Base-by-base conservation (phyloP, 2,329 filamentous ascomycete species). In the Endocalyx cinctus region DNA sequence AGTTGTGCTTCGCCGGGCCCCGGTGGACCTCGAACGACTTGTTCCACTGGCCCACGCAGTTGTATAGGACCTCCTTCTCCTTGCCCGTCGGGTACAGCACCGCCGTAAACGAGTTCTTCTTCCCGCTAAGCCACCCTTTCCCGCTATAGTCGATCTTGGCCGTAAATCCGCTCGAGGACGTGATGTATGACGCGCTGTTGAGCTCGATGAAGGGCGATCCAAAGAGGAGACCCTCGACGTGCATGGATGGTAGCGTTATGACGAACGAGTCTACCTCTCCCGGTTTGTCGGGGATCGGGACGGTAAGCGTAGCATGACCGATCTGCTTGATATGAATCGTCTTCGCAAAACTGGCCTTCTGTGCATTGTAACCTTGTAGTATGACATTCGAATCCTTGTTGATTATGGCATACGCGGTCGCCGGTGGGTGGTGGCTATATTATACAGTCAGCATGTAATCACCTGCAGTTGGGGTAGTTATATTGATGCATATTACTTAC, bases 301-400 rank as follows among this genome's bases (percentile, higher is more conserved):
- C 51, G 20, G 63, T 60, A n/a, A 73, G 47, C 2, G 72, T 48
- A 6, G 67, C 67, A 31, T 73, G 68, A 3, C 70, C 70, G 19
- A 71, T 55, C 52, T 73, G 70, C 14, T 63, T 63, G 40, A 73
- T 66, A 20, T 70, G 64, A 34, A 73, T 64, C 25, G 58, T 62
- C 35, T 68, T 66, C 27, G 62, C 62, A 40, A 74, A 74, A 1
- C 63, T 69, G 52, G 71, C 72, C 47, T 72, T 69, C 8, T 72
- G 69, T 6, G 67, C 59, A 10, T 69, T 70, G 30, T 72, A 73
- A 4, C 70, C 70, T 39, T 71, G 61, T 4, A 69, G 63, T 13
- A 66, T 60, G 12, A 73, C 63, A 8, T 64, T 62, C 34, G 66
- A 55, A 10, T 60, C 54, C 12, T 53, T 43, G 44, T 69, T 64